A percentile compares a stretch with the other conserved stretches of the same genome.
These are phyloP conservation scores for Globisporangium cederbergense DNA, from an alignment of 352 stramenopile genomes.

Conservation along the genomic window DNA sequence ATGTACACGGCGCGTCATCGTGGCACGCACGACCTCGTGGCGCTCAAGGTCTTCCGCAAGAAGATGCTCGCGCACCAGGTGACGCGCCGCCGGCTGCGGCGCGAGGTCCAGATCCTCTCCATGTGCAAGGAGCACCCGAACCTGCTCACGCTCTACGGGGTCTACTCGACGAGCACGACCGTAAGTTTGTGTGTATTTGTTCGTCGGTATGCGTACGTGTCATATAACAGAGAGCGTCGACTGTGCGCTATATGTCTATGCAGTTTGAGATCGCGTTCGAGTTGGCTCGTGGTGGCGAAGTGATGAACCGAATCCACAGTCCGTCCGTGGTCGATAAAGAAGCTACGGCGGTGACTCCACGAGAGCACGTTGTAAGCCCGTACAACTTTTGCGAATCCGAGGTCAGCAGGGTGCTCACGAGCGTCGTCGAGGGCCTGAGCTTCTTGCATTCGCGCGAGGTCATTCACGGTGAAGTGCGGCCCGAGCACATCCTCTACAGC, in stretches of 20 bases:
- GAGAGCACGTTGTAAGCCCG: neutral
- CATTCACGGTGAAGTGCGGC: conserved; percentile 65
- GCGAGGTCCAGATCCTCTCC: conserved; percentile 60
- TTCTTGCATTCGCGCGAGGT: conserved; percentile 55
- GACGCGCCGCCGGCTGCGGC: conserved; percentile 56
- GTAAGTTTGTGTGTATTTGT: conserved; percentile 13
- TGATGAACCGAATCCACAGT: conserved; percentile 40
- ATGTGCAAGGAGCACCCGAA: conserved; percentile 49
- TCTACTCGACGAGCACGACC: conserved; percentile 39
- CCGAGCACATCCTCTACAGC: conserved; percentile 73
- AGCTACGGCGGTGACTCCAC: neutral
- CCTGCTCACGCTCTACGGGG: conserved; percentile 63
- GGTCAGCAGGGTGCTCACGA: conserved; percentile 45
- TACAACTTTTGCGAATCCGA: conserved; percentile 50
- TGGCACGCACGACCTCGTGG: conserved; percentile 61
- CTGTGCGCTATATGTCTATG: neutral
- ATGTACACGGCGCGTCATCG: conserved; percentile 61
- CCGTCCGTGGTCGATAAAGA: neutral
- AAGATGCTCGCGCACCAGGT: conserved; percentile 35
- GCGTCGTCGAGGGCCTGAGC: conserved; percentile 39
- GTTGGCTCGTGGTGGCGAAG: conserved; percentile 58
- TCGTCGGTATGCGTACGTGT: neutral
- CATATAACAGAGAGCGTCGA: neutral
- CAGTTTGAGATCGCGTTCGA: conserved; percentile 77
- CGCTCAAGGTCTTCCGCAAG: conserved; percentile 67